Evolutionary conservation across 805 yeast genomes (phyloP).

Genomic region (Kregervanrija fluxuum): DNA sequence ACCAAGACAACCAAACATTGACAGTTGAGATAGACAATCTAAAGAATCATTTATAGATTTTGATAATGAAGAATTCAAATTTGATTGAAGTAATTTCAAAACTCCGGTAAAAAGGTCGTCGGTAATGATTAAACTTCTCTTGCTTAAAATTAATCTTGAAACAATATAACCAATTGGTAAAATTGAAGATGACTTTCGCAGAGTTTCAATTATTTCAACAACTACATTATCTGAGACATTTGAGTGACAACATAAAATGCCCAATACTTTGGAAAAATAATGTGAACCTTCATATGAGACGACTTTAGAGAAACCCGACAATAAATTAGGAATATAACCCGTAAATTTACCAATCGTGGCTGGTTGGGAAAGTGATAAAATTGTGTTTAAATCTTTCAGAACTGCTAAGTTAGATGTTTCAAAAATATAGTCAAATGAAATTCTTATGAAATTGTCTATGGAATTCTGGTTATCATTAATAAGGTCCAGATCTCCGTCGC

Average conservation of each 20-base stretch:
- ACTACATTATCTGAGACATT: constrained; percentile 11
- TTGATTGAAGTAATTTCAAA: constrained; percentile 17
- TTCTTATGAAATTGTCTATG: constrained; percentile 21
- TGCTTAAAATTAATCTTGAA: constrained; percentile 37
- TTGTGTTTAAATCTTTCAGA: constrained; percentile 13
- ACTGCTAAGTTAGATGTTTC: constrained; percentile 4
- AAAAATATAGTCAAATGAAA: constrained; percentile 26
- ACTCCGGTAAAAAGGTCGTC: constrained; percentile 5
- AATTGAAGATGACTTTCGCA: constrained; percentile 10
- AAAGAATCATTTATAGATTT: constrained; percentile 24
- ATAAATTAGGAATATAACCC: constrained; percentile 10
- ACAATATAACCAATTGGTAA: constrained; percentile 37
- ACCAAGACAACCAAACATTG: constrained; percentile 40
- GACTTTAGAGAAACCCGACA: constrained; percentile 10
- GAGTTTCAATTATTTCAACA: background rate
- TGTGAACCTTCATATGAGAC: constrained; percentile 19
- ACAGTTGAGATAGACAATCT: constrained; percentile 36
- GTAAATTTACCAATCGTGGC: constrained; percentile 12
- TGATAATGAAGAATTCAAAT: constrained; percentile 14
- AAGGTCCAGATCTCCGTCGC: constrained; percentile 13
- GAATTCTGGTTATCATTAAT: background rate
- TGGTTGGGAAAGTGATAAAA: constrained; percentile 19
- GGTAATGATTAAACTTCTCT: constrained; percentile 18
- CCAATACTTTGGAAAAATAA: constrained; percentile 20
- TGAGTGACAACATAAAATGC: constrained; percentile 33